Evolutionary conservation across 805 yeast genomes (phyloP), one percentile per base, ranked within the genome.

Genomic region (Ogataea sp.): DNA sequence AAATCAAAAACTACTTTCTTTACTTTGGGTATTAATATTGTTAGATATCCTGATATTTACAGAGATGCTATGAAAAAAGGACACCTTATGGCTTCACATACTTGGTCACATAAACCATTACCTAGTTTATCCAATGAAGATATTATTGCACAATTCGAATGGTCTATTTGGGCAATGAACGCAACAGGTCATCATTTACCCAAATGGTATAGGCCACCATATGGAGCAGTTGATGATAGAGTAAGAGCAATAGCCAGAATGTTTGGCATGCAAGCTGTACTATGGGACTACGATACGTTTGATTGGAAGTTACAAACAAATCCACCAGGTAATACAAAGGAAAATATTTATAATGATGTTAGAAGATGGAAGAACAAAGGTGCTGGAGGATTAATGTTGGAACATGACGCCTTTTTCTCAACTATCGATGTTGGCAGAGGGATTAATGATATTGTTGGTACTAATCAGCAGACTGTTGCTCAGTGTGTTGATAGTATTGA

Each of bases 161-260:
- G 98, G 98, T 80, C 94, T 2, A 78, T 87, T 25, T 90, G 97
- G 97, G 96, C 97, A 5, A 85, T 89, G 88, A 89, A 90, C 63
- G 96, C 96, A 1, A 88, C 97, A 0, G 84, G 86, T 0, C 68
- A 79, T 21, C 89, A 88, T 51, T 56, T 84, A 9, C 98, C 98
- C 6, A 82, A 81, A 52, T 90, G 90, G 84, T 90, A 84, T 58
- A 73, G 98, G 48, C 98, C 98, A 0, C 98, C 98, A 1, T 90
- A 86, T 55, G 98, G 97, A 1, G 97, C 95, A 0, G 70, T 86
- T 26, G 98, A 90, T 62, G 81, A 88, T 56, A 66, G 97, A 39
- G 83, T 90, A 1, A 66, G 97, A 41, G 64, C 79, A 2, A 84
- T 90, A 39, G 73, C 86, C 14, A 67, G 89, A 39, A 84, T 81